A percentile compares a stretch with the other conserved stretches of the same genome.
Evolutionary conservation across 1,284 basidiomycete species (phyloP).

Genomic region (Anthracocystis setariae): DNA sequence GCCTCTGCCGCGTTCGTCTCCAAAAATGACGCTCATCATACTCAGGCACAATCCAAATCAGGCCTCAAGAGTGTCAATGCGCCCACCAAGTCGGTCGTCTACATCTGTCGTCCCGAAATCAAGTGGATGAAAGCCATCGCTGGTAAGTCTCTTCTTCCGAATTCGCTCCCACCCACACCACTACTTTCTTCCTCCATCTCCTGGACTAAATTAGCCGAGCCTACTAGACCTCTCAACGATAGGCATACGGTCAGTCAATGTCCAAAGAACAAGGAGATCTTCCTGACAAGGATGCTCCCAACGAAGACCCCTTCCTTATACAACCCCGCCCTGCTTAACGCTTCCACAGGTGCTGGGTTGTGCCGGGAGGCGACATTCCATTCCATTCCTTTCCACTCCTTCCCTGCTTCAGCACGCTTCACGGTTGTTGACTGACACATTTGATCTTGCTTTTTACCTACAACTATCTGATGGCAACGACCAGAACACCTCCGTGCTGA

Average conservation of each 20-base stretch:
- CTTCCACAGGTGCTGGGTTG: conserved; percentile 46
- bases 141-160: conserved; percentile 72
- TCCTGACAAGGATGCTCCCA: conserved; percentile 56
- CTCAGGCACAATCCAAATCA: conserved; percentile 22
- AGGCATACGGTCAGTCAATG: conserved; percentile 59
- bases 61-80: conserved; percentile 71
- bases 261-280: conserved; percentile 57
- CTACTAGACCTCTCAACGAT: conserved; percentile 49
- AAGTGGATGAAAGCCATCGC: conserved; percentile 88
- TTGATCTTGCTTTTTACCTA: not conserved
- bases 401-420: conserved; percentile 1
- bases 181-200: not conserved
- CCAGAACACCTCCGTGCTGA: conserved; percentile 80
- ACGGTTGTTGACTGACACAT: conserved; percentile 9
- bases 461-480: conserved; percentile 5
- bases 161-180: not conserved
- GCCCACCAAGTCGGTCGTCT: conserved; percentile 88
- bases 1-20: conserved; percentile 44
- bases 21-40: conserved; percentile 21
- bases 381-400: conserved; percentile 5
- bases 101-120: conserved; percentile 88
- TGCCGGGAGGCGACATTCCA: conserved; percentile 52
- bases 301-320: conserved; percentile 51
- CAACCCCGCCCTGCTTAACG: conserved; percentile 47
- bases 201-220: conserved; percentile 57